Conservation (phyloP, 2,329 filamentous ascomycete genomes). For the Xylariaceae sp. region DNA sequence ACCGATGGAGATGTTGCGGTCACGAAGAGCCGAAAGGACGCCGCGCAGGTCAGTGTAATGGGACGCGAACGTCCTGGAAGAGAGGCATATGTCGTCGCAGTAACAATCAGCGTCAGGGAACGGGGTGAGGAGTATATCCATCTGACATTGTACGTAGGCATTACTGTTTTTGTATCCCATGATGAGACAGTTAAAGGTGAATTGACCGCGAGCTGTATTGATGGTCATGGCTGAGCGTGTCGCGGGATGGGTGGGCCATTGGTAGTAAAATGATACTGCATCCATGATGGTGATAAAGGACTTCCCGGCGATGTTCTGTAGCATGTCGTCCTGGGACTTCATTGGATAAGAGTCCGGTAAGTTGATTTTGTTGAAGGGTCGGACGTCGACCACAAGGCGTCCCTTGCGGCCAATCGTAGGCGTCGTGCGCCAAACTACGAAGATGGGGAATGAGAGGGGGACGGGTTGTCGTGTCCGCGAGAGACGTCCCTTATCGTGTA, state of each 20-base stretch:
- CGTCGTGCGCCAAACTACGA: neutral
- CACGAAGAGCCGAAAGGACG: neutral
- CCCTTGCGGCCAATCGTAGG: neutral
- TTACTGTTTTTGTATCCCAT: neutral
- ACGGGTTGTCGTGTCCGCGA: neutral
- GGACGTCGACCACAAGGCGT: neutral
- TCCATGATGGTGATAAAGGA: neutral
- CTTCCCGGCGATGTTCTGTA: neutral
- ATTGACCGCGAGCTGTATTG: neutral
- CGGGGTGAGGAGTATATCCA: neutral
- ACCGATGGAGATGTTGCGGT: neutral
- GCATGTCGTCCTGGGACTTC: neutral
- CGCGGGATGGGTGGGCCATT: neutral
- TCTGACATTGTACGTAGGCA: neutral
- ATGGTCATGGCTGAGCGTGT: neutral
- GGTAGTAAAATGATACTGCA: neutral
- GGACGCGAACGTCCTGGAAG: neutral
- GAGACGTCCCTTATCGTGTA: neutral
- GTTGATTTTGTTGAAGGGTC: neutral
- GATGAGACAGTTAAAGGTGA: neutral
- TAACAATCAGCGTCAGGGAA: neutral
- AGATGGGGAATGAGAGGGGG: conserved; percentile 1
- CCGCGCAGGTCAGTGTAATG: neutral
- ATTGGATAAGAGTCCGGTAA: neutral
- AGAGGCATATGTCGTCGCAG: neutral